phyloP scores from a whole-genome alignment of 2,329 filamentous ascomycete species.

The Colletotrichum acutatum region DNA sequence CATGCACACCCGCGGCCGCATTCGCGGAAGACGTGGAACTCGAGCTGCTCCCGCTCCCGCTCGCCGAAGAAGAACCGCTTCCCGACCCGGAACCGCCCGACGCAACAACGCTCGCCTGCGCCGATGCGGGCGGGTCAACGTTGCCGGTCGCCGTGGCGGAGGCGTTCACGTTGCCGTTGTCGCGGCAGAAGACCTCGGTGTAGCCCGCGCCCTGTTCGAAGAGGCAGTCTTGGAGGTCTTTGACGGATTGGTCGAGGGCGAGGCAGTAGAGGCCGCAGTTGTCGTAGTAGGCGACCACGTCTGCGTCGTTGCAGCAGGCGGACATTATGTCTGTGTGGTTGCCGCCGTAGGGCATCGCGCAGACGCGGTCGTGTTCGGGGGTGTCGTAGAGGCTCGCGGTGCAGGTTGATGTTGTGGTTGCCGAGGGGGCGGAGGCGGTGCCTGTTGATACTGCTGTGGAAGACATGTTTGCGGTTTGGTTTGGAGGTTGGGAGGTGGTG shows the following conservation, averaged over 20 bases:
- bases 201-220: conserved; percentile 49
- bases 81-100: conserved; percentile 17
- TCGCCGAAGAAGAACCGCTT: background rate
- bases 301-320: conserved; percentile 56
- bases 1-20: background rate
- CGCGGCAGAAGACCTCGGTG: conserved; percentile 56
- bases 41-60: conserved; percentile 21
- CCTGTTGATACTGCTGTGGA: conserved; percentile 12
- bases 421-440: conserved; percentile 3
- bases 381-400: conserved; percentile 50
- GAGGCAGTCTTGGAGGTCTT: conserved; percentile 49
- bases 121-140: conserved; percentile 43
- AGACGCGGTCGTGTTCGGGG: conserved; percentile 56
- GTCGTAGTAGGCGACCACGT: conserved; percentile 56
- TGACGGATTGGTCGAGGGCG: conserved; percentile 44
- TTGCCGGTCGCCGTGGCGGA: conserved; percentile 51
- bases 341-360: conserved; percentile 52
- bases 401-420: conserved; percentile 4
- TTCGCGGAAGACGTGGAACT: background rate
- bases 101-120: conserved; percentile 45
- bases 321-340: conserved; percentile 56
- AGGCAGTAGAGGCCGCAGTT: conserved; percentile 63
- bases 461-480: conserved; percentile 4
- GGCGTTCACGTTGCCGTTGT: conserved; percentile 43
- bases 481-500: background rate